Evolutionary conservation across 2,329 filamentous ascomycete genomes (phyloP), one percentile per base, ranked within the genome.

Genomic region (Trichoderma koningiopsis): DNA sequence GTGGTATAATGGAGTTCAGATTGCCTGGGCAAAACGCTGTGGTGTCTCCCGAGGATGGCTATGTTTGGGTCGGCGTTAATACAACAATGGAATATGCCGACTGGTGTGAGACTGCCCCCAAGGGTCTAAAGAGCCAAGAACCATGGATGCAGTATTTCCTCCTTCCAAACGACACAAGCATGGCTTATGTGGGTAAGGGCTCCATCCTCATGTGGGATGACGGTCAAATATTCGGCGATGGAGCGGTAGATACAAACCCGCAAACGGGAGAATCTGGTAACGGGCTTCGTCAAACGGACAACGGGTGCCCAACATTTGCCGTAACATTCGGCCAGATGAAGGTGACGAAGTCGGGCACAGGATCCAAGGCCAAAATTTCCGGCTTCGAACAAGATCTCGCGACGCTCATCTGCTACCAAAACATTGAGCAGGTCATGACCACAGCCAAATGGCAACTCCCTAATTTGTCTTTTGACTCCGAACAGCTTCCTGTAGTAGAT

Each of bases 81-180:
- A 67, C 64, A 16, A 59, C 53, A 10, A 49, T 67, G 55, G 52
- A 43, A 37, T 24, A 59, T 59, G 40, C 55, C 13, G 53, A 67
- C 10, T 67, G 55, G 63, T 66, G 63, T 49, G 63, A 66, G 37
- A 49, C 35, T 49, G 7, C 33, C 5, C 63, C 63, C 1, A 22
- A 24, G 2, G 53, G 27, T 29, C 24, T 47, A 53, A 19, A 35
- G 22, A 52, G 16, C 13, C 19, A 67, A 4, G 55, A 58, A 22
- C 55, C 64, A 5, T 67, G 64, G 64, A 67, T 59, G 64, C 64
- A 67, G 29, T 67, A 67, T 19, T 67, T 67, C 16, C 40, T 59
- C 19, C 64, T 67, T 52, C 64, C 64, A 14, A 67, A 67, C 7
- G 64, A 67, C 29, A 67, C 64, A 0, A 67, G 64, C 55, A 67